Base-by-base conservation (phyloP, 345 rosid genomes). In the Laguncularia racemosa region DNA sequence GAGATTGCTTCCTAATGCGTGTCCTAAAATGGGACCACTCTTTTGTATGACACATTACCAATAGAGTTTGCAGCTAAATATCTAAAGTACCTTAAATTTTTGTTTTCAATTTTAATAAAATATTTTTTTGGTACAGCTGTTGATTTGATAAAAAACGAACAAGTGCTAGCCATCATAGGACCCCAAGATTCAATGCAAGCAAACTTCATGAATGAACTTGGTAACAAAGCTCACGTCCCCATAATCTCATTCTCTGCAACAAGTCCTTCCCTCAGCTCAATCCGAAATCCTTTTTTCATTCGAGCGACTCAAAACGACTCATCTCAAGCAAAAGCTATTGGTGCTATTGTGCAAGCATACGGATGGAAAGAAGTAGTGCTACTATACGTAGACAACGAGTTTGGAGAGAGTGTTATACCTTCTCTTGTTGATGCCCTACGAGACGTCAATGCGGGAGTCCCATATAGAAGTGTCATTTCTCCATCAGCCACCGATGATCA, bases 101-200 rank as follows among this genome's bases (percentile, higher is more conserved):
- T 33, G 40, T 7, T 33, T 10, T 7, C 40, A 33, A 1, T 33
- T 33, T 4, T 5, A 33, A 33, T 9, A 33, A 7, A 33, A 33
- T 33, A 9, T 33, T 33, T 33, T 10, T 33, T 33, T 33, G 9
- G 7, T 44, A 46, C 79, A 75, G 84, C 71, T 18, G 19, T 67
- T 15, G 78, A 79, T 17, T 56, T 76, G 67, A 62, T 79, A 48
- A 20, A 71, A 38, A 76, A 80, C 20, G 64, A 48, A 20, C 33
- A 68, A 47, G 81, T 76, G 19, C 66, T 70, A 13, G 81, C 76
- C 19, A 76, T 79, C 47, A n/a, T 79, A 0, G 84, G 81, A 1
- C 81, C 81, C 18, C 38, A 50, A 20, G 53, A 53, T 33, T 65
- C 81, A 12, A 66, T 19, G 57, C 72, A 73, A 49, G 59, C 78